A percentile compares a stretch with the other conserved stretches of the same genome.
Conservation (phyloP, 2,329 filamentous ascomycete genomes). For the Ilyonectria destructans region DNA sequence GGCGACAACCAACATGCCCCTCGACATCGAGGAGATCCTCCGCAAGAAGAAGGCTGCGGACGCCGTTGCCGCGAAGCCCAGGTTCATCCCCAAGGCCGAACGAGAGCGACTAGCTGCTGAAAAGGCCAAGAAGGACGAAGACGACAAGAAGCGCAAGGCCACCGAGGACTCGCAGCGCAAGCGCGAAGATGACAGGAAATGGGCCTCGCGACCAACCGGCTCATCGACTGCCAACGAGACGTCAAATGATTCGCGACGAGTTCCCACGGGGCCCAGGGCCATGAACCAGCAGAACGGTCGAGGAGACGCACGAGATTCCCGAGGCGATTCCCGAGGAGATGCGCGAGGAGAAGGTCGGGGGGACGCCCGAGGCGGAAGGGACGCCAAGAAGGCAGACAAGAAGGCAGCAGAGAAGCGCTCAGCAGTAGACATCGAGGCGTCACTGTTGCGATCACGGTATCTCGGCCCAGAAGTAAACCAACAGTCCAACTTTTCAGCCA, state of each 20-base stretch:
- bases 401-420: slow-evolving; percentile 58
- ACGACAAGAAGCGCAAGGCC: slow-evolving; percentile 66
- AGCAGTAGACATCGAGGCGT: slow-evolving; percentile 79
- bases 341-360: slow-evolving; percentile 63
- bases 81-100: slow-evolving; percentile 88
- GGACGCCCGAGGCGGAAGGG: slow-evolving; percentile 38
- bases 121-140: slow-evolving; percentile 80
- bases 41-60: slow-evolving; percentile 90
- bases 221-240: slow-evolving; percentile 46
- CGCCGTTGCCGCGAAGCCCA: slow-evolving; percentile 88
- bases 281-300: slow-evolving; percentile 68
- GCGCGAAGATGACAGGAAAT: slow-evolving; percentile 73
- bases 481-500: slow-evolving; percentile 88
- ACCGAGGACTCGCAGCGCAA: slow-evolving; percentile 79
- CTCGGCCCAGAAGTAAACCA: slow-evolving; percentile 92
- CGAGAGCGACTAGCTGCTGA: slow-evolving; percentile 86
- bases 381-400: slow-evolving; percentile 56
- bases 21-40: slow-evolving; percentile 90
- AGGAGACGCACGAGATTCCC: slow-evolving; percentile 46
- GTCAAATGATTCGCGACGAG: slow-evolving; percentile 45
- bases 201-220: slow-evolving; percentile 51
- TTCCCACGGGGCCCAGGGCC: slow-evolving; percentile 82
- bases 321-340: slow-evolving; percentile 61
- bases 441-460: slow-evolving; percentile 85
- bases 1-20: slow-evolving; percentile 54